phyloP scores from a whole-genome alignment of 305 asterid genomes.

The Lippia alba region DNA sequence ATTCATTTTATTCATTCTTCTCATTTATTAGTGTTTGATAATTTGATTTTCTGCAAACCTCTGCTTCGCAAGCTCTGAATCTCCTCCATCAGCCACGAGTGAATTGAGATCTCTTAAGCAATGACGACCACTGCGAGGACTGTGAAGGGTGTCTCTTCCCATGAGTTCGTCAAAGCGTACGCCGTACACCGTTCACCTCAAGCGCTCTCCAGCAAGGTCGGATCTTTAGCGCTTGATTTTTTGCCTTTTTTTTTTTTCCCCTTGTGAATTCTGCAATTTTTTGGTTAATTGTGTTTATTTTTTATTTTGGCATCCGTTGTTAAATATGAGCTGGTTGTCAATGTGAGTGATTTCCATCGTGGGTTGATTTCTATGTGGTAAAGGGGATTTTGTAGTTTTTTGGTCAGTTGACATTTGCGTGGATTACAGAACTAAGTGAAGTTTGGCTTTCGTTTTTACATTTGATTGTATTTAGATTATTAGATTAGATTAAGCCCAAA shows the following conservation, averaged over 20 bases:
- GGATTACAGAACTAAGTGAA: too few relatives aligned
- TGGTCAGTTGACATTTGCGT: too few relatives aligned
- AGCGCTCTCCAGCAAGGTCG: conserved; percentile 90
- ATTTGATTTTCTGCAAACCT: not conserved
- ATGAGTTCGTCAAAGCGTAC: conserved; percentile 76
- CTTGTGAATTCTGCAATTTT: too few relatives aligned
- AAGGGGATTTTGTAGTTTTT: too few relatives aligned
- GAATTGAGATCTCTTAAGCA: conserved; percentile 28
- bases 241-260: not conserved
- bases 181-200: conserved; percentile 80
- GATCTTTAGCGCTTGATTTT: not conserved
- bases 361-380: not conserved
- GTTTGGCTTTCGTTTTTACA: too few relatives aligned
- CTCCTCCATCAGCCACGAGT: conserved; percentile 21
- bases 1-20: too few relatives aligned
- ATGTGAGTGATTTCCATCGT: not conserved
- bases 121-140: conserved; percentile 58
- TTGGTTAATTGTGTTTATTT: not conserved
- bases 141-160: conserved; percentile 84
- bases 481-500: too few relatives aligned
- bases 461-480: too few relatives aligned
- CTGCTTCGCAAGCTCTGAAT: conserved; percentile 14
- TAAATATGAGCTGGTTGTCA: not conserved
- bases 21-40: too few relatives aligned
- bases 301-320: not conserved